A percentile compares a stretch with the other conserved stretches of the same genome.
Conservation (phyloP, 2,329 filamentous ascomycete species). For the Cryphonectria nitschkei region DNA sequence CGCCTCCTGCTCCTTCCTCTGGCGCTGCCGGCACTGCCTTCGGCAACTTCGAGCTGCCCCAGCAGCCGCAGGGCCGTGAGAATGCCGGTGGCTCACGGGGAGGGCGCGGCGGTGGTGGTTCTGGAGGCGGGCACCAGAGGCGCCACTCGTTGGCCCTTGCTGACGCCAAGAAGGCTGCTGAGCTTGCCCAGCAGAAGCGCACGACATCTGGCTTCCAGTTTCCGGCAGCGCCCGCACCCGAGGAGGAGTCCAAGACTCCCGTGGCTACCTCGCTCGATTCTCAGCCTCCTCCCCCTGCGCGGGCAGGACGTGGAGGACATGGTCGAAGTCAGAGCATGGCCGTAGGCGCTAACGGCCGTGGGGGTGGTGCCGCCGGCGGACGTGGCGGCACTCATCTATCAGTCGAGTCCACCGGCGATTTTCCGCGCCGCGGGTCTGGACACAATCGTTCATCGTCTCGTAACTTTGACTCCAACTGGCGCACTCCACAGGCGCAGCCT, state of each 20-base stretch:
- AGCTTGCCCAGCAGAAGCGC: slow-evolving; percentile 94
- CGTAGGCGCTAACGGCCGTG: slow-evolving; percentile 63
- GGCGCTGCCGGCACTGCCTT: slow-evolving; percentile 80
- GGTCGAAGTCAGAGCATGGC: slow-evolving; percentile 92
- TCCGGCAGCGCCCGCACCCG: slow-evolving; percentile 71
- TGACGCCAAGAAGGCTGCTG: slow-evolving; percentile 96
- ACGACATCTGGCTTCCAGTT: slow-evolving; percentile 96
- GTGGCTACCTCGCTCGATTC: slow-evolving; percentile 43
- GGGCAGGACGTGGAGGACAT: slow-evolving; percentile 62
- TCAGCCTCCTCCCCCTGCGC: slow-evolving; percentile 47
- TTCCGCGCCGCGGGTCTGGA: slow-evolving; percentile 76
- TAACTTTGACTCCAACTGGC: slow-evolving; percentile 98
- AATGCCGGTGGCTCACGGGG: slow-evolving; percentile 67
- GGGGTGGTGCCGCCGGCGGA: slow-evolving; percentile 69
- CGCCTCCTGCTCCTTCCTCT: slow-evolving; percentile 87
- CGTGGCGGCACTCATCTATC: slow-evolving; percentile 66
- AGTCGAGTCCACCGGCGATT: slow-evolving; percentile 58
- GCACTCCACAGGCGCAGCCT: slow-evolving; percentile 80
- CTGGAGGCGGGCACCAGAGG: slow-evolving; percentile 80
- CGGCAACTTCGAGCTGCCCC: slow-evolving; percentile 74
- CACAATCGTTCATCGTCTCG: slow-evolving; percentile 84
- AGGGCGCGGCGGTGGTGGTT: slow-evolving; percentile 70
- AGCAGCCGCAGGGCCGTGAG: slow-evolving; percentile 63
- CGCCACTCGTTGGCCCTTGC: slow-evolving; percentile 93
- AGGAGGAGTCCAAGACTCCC: slow-evolving; percentile 51